Conservation (phyloP, 176 grass and related monocot species). For the Cenchrus purpureus region DNA sequence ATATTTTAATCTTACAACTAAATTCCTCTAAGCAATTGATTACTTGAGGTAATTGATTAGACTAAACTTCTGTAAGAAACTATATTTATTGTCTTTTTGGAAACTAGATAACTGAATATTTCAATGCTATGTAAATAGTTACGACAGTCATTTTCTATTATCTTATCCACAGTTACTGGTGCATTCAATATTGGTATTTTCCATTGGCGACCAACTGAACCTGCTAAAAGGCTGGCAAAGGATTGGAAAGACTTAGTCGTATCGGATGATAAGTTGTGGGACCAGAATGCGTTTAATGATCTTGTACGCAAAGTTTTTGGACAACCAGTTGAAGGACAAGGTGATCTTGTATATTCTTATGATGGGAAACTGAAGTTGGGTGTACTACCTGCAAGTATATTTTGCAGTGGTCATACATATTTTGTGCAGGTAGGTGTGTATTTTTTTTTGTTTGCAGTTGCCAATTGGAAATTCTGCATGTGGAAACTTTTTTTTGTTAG, state of each 20-base stretch:
- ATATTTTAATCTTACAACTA: neutral
- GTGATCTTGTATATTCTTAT: slow-evolving; percentile 82
- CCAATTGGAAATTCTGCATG: slow-evolving; percentile 16
- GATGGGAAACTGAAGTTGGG: slow-evolving; percentile 94
- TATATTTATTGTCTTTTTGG: neutral
- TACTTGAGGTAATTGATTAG: neutral
- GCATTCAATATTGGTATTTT: slow-evolving; percentile 97
- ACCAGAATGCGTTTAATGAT: slow-evolving; percentile 96
- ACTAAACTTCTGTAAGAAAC: neutral
- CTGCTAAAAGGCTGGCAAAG: slow-evolving; percentile 83
- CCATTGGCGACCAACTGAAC: slow-evolving; percentile 89
- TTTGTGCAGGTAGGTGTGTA: slow-evolving; percentile 81
- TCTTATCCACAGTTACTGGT: slow-evolving; percentile 68
- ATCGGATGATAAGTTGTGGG: slow-evolving; percentile 88
- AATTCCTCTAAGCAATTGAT: neutral
- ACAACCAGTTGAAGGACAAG: slow-evolving; percentile 63
- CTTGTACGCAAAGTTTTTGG: slow-evolving; percentile 71
- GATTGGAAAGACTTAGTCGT: slow-evolving; percentile 90
- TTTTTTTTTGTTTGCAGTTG: slow-evolving; percentile 25
- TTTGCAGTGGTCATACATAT: slow-evolving; percentile 97
- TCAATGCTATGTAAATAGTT: neutral
- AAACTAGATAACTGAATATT: neutral
- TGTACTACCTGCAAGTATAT: slow-evolving; percentile 96
- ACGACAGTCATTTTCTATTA: neutral
- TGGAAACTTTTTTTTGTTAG: neutral